phyloP scores from a whole-genome alignment of 192 early-diverging fungal species.

The Umbelopsis sp. region DNA sequence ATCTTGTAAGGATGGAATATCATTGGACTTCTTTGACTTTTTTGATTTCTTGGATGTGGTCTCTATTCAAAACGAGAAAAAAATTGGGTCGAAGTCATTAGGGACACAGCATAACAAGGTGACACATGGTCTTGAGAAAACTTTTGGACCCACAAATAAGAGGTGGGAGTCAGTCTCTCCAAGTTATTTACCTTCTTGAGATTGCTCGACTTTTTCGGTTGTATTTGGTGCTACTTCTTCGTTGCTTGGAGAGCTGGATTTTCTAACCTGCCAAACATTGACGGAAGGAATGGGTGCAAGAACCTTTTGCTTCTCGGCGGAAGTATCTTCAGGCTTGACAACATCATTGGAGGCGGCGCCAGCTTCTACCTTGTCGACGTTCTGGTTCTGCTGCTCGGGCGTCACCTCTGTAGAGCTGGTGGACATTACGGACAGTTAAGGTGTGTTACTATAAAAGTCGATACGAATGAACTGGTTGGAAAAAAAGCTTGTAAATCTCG shows the following conservation, averaged over 20 bases:
- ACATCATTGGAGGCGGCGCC: conserved; percentile 2
- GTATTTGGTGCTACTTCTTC: conserved; percentile 13
- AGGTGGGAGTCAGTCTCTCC: not conserved
- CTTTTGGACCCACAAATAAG: not conserved
- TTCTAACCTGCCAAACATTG: conserved; percentile 37
- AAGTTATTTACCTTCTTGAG: conserved; percentile 10
- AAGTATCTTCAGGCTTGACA: conserved; percentile 18
- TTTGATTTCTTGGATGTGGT: conserved; percentile 8
- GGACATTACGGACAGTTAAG: conserved; percentile 1
- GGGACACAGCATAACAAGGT: not conserved
- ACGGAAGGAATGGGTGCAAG: conserved; percentile 40
- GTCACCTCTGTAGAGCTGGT: conserved; percentile 15
- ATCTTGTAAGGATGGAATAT: conserved; percentile 3
- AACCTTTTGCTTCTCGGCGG: conserved; percentile 20
- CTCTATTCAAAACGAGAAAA: not conserved
- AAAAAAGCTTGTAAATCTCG: conserved; percentile 2
- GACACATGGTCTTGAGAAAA: conserved; percentile 18
- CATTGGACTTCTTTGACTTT: conserved; percentile 20
- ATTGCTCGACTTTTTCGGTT: not conserved
- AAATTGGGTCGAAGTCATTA: not conserved
- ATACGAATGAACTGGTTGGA: conserved; percentile 2
- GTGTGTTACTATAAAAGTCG: conserved; percentile 16
- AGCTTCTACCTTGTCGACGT: conserved; percentile 16
- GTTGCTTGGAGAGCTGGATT: conserved; percentile 10
- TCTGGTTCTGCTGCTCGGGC: conserved; percentile 2